Evolutionary conservation across 1,139 yeast genomes (phyloP), one percentile per base, ranked within the genome.

Genomic region (Scheffersomyces parashehatae): DNA sequence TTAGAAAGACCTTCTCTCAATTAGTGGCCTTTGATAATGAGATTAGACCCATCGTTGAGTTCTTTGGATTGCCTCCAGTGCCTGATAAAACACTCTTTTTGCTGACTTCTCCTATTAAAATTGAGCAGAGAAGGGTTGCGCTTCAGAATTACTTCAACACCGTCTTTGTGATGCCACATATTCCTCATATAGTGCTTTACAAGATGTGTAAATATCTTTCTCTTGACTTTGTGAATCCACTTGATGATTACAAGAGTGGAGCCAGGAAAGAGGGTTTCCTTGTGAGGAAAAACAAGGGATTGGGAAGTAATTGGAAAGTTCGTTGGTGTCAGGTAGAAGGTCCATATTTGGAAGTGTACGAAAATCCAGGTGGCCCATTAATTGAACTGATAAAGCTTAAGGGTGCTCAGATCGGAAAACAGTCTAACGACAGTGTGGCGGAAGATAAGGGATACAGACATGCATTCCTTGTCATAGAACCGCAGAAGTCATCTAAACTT

Each of bases 321-420:
- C 67, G 89, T 40, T 87, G 86, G 75, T 87, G 88, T 61, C 82
- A 81, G 36, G 76, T 87, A 12, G 88, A 84, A 49, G 88, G 88
- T 0, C 81, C 84, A 0, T 64, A 60, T 32, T 66, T 89, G 45
- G 83, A 83, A 45, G 71, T 85, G 30, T 79, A 74, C 50, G 95
- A 86, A 34, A 58, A 62, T 4, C 83, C 85, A 1, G 83, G 82
- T 5, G 88, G 87, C 1, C 64, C 73, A 3, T 53, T 79, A 10
- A 56, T 75, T n/a, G 93, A 88, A 45, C 70, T 74, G 10, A 79
- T 88, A 11, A 70, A 72, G 43, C 64, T 88, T n/a, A 65, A 67
- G 15, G 80, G 81, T 3, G 75, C 88, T 2, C 82, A 81, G 45
- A 80, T 86, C 43, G 90, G 88, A 28, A 68, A 85, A 45, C 87